phyloP scores from a whole-genome alignment of 2,329 filamentous ascomycete species.

The Hymenoscyphus repandus region DNA sequence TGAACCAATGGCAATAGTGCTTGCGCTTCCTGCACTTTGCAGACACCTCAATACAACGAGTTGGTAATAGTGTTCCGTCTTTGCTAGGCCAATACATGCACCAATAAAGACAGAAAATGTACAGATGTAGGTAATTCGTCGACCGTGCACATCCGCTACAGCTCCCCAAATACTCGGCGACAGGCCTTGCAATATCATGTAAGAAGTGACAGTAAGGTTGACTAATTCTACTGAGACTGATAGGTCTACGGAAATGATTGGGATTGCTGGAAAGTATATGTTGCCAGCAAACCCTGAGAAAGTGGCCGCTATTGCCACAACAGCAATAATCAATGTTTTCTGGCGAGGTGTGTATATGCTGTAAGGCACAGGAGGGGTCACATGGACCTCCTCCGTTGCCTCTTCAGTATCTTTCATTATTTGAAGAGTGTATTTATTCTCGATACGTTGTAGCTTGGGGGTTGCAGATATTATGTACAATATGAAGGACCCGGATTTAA shows the following conservation, averaged over 20 bases:
- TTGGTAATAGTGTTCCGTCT: constrained; percentile 42
- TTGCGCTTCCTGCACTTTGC: constrained; percentile 54
- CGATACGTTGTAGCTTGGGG: no score
- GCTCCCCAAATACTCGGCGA: constrained; percentile 50
- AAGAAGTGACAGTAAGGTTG: constrained; percentile 28
- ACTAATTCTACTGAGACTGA: constrained; percentile 20
- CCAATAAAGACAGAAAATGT: constrained; percentile 49
- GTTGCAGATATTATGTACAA: no score
- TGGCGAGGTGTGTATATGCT: constrained; percentile 21
- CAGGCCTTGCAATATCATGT: constrained; percentile 50
- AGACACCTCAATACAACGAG: constrained; percentile 50
- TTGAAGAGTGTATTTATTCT: no score
- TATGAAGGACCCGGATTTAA: no score
- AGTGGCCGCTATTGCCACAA: constrained; percentile 20
- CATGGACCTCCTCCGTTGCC: background rate
- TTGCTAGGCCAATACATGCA: constrained; percentile 49
- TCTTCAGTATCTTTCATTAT: background rate
- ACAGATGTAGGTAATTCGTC: constrained; percentile 47
- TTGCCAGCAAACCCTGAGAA: constrained; percentile 22
- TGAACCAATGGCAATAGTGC: constrained; percentile 52
- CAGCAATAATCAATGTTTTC: constrained; percentile 20
- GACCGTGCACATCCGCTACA: constrained; percentile 48
- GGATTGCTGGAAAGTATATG: constrained; percentile 28
- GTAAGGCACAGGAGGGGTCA: constrained; percentile 6
- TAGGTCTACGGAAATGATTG: constrained; percentile 20